Percentiles rank a stretch among this genome's conserved stretches.
These are phyloP conservation scores for Phalaenopsis hybrid DNA, from an alignment of 116 monocot genomes.

Conservation along the genomic window DNA sequence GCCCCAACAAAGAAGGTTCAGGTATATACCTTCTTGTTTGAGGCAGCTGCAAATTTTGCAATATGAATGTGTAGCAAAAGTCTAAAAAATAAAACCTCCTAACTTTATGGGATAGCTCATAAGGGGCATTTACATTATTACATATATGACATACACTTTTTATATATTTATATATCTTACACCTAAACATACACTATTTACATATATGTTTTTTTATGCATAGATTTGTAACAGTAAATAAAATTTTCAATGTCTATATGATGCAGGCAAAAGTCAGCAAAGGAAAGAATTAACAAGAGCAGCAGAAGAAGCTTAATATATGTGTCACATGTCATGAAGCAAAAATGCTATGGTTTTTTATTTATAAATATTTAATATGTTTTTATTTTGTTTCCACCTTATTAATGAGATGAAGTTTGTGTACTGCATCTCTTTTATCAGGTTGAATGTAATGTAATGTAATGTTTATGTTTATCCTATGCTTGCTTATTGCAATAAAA, in stretches of 20 bases:
- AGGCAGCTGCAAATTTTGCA: no score
- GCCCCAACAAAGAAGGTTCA: constrained; percentile 13
- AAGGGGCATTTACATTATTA: background rate
- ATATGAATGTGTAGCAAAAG: no score
- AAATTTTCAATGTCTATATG: background rate
- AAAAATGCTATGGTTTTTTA: background rate
- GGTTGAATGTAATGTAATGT: background rate
- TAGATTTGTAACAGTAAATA: no score
- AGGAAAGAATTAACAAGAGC: background rate
- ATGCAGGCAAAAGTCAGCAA: background rate
- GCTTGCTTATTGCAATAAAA: no score
- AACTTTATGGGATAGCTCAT: no score
- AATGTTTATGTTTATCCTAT: background rate
- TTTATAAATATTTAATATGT: background rate
- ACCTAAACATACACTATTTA: background rate
- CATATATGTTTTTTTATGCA: background rate
- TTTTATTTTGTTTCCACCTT: background rate
- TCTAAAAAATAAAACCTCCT: no score
- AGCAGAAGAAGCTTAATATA: background rate
- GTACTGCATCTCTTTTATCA: background rate
- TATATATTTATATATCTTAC: no score
- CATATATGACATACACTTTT: no score
- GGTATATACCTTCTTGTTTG: background rate
- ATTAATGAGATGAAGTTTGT: background rate
- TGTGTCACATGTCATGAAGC: background rate